A percentile compares a stretch with the other conserved stretches of the same genome.
phyloP scores from a whole-genome alignment of 148 eudicot species.

The Hydrangea macrophylla region DNA sequence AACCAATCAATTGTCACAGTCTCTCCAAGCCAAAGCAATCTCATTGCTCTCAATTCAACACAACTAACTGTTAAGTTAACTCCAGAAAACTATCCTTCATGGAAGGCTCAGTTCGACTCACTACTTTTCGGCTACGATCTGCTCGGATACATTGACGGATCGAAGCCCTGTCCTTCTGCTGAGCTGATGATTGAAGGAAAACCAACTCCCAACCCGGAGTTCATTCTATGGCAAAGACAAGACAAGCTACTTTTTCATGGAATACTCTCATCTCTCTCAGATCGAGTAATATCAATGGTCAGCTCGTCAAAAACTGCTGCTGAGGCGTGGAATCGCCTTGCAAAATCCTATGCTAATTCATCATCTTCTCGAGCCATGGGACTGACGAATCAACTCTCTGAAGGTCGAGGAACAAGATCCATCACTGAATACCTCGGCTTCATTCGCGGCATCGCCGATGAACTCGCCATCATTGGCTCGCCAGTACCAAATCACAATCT shows the following conservation, averaged over 20 bases:
- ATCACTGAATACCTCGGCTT: background rate
- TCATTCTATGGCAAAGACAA: background rate
- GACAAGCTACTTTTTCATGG: conserved; percentile 9
- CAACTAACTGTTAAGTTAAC: conserved; percentile 1
- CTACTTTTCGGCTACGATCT: conserved; percentile 6
- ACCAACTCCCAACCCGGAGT: background rate
- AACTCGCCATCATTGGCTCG: no score
- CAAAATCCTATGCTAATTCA: conserved; percentile 11
- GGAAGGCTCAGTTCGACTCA: conserved; percentile 3
- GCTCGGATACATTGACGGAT: conserved; percentile 3
- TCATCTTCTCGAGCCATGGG: conserved; percentile 7
- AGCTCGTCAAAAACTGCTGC: background rate
- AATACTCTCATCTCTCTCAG: conserved; percentile 7
- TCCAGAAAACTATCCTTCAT: conserved; percentile 8
- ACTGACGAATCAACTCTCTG: background rate
- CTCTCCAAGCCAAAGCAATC: background rate
- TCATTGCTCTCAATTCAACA: conserved; percentile 3
- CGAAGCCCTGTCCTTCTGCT: background rate
- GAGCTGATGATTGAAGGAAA: background rate
- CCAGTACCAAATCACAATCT: background rate
- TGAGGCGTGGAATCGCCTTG: conserved; percentile 9
- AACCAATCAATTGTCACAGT: no score
- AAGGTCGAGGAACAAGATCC: background rate
- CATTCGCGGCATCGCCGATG: no score
- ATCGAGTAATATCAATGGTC: background rate